phyloP scores from a whole-genome alignment of 257 asterid species.

The Nicotiana knightiana region DNA sequence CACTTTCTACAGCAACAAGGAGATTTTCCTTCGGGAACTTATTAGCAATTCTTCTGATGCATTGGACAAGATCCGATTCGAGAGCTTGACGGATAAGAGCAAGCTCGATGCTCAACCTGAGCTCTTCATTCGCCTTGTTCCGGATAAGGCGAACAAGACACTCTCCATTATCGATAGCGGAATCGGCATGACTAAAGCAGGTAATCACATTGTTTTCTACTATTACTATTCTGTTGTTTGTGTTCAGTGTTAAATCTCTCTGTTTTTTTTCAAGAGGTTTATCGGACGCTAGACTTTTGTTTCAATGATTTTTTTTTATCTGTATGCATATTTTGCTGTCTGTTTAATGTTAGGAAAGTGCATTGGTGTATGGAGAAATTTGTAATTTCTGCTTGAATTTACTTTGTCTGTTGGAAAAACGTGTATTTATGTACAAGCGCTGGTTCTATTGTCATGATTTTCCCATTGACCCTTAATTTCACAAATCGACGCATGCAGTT shows the following conservation, averaged over 20 bases:
- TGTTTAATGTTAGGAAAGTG: neutral
- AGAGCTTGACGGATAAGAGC: conserved; percentile 72
- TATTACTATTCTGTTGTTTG: neutral
- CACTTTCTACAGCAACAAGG: conserved; percentile 75
- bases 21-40: conserved; percentile 62
- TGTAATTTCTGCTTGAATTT: no score
- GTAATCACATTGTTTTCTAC: conserved; percentile 19
- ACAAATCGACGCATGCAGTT: neutral
- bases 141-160: conserved; percentile 70
- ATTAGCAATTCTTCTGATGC: conserved; percentile 83
- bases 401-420: no score
- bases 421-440: no score
- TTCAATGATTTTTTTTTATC: neutral
- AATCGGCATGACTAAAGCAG: conserved; percentile 88
- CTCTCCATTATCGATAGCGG: conserved; percentile 72
- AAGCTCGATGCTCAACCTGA: conserved; percentile 81
- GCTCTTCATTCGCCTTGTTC: conserved; percentile 60
- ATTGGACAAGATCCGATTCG: conserved; percentile 70
- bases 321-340: neutral
- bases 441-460: no score
- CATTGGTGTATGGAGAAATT: no score
- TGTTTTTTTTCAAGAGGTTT: neutral
- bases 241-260: neutral
- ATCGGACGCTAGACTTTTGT: neutral
- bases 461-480: neutral